Evolutionary conservation across 2,329 filamentous ascomycete species (phyloP), one percentile per base, ranked within the genome.

Genomic region (Clonostachys solani): DNA sequence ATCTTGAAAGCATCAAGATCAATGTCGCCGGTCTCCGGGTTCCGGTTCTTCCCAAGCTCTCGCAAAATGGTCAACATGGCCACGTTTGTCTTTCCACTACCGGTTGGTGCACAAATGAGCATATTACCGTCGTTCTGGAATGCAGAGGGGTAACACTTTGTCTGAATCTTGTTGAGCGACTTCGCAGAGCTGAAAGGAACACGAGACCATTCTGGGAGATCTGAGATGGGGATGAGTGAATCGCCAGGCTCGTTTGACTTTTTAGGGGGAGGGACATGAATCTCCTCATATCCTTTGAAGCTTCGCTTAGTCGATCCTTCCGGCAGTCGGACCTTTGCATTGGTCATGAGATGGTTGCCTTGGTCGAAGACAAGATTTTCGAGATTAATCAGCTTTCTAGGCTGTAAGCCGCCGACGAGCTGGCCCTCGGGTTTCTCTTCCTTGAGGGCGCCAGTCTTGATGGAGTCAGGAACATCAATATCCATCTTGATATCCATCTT

Each of bases 291-390:
- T 34, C 94, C 94, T 67, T 99, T 99, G 72, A 96, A 96, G 0
- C 89, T 90, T 43, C 91, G 83, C 67, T 97, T 96, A 1, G 89
- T 96, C 3, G 94, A 96, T 12, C 94, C 94, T 63, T 96, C 90
- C 0, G 94, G 94, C 17, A 99, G 77, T 52, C 88, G 87, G 42
- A 99, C 94, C 62, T 91, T 96, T 7, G 91, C 88, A 59, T 99
- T 99, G n/a, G 94, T 97, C 92, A 97, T 99, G 40, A 99, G 78
- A 72, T 99, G 94, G 60, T 97, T 99, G 46, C 94, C 94, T 68
- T 97, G 92, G 57, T 97, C 94, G 62, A 99, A 99, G 37, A 96
- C 81, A 34, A 99, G 81, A 59, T 97, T 97, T 49, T 99, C 92
- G 45, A 99, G 75, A 62, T 97, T 97, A 64, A 99, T 90, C 41